Percentiles rank a stretch among this genome's conserved stretches.
Conservation (phyloP, 2,329 filamentous ascomycete species). For the Beauveria australis region DNA sequence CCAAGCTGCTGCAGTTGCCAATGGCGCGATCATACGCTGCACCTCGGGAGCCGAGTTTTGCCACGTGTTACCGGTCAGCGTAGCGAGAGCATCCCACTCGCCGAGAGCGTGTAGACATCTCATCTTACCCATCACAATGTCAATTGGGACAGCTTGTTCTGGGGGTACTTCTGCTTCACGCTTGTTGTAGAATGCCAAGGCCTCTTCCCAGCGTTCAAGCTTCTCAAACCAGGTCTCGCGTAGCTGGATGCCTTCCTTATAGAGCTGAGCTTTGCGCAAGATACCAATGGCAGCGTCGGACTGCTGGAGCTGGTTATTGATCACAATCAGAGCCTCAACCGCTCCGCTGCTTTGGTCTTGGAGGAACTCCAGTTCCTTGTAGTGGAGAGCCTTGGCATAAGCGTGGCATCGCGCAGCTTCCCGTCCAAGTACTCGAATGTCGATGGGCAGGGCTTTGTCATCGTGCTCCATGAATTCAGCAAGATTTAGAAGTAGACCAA, state of each 20-base stretch:
- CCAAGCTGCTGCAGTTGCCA: conserved; percentile 95
- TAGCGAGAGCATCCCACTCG: conserved; percentile 91
- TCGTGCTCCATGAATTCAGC: conserved; percentile 99
- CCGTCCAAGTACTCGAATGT: conserved; percentile 87
- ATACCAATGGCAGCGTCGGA: conserved; percentile 98
- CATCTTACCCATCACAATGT: conserved; percentile 99
- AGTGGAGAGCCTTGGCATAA: conserved; percentile 95
- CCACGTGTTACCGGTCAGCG: conserved; percentile 88
- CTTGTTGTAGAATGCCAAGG: conserved; percentile 81
- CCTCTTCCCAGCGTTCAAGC: conserved; percentile 96
- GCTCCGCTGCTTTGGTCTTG: conserved; percentile 94
- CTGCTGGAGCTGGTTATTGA: conserved; percentile 98
- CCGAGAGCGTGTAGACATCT: conserved; percentile 92
- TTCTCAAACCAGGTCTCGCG: conserved; percentile 99
- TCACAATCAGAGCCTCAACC: conserved; percentile 94
- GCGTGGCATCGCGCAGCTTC: conserved; percentile 96
- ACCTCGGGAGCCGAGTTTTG: conserved; percentile 80
- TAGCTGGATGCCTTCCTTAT: conserved; percentile 85
- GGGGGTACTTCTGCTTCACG: conserved; percentile 63
- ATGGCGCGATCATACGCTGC: conserved; percentile 80
- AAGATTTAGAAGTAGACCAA: conserved; percentile 88
- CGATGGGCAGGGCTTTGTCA: conserved; percentile 94
- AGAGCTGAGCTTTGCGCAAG: conserved; percentile 87
- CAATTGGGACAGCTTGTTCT: conserved; percentile 59
- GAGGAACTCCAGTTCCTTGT: conserved; percentile 97